Conservation (phyloP, 2,329 filamentous ascomycete species). For the Pseudocercospora pini-densiflorae region DNA sequence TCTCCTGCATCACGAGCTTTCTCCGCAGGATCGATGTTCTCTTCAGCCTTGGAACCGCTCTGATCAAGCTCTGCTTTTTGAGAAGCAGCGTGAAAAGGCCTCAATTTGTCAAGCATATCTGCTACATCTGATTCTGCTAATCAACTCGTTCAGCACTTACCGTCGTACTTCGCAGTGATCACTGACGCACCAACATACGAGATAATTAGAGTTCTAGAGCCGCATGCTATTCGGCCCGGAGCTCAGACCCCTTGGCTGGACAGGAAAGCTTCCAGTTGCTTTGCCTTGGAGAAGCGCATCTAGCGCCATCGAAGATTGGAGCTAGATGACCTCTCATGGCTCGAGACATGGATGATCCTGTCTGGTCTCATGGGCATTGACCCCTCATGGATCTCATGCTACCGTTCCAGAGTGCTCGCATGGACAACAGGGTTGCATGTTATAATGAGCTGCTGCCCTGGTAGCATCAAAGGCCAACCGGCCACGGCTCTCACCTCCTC, state of each 20-base stretch:
- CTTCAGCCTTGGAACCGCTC: no score
- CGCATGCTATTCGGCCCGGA: slow-evolving; percentile 22
- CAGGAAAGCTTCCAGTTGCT: slow-evolving; percentile 15
- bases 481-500: not conserved
- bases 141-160: not conserved
- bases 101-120: not conserved
- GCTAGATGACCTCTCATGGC: slow-evolving; percentile 10
- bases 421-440: slow-evolving; percentile 8
- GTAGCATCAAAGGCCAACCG: not conserved
- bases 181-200: not conserved
- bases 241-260: slow-evolving; percentile 12
- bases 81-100: not conserved
- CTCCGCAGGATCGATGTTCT: not conserved
- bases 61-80: no score
- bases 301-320: slow-evolving; percentile 11
- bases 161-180: not conserved
- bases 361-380: slow-evolving; percentile 2
- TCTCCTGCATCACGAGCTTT: not conserved
- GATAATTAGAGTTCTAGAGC: not conserved
- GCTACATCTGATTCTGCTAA: not conserved
- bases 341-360: not conserved
- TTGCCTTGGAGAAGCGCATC: slow-evolving; percentile 14
- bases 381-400: slow-evolving; percentile 10
- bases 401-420: slow-evolving; percentile 13
- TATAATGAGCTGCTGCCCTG: slow-evolving; percentile 4